Conservation (phyloP, 148 eudicot species). For the Mesembryanthemum crystallinum region DNA sequence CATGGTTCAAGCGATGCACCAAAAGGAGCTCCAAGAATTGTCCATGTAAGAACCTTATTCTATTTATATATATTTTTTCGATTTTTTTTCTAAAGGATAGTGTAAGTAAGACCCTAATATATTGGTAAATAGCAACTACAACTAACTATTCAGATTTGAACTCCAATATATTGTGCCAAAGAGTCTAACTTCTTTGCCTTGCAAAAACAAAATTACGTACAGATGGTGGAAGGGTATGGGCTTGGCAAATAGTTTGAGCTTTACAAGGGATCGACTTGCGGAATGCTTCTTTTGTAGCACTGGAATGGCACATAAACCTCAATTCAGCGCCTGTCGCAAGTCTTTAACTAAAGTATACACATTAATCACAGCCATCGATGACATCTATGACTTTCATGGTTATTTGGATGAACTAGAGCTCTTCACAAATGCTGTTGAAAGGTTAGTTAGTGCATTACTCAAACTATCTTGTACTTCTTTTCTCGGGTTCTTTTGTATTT, state of each 20-base stretch:
- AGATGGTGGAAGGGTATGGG: slow-evolving; percentile 25
- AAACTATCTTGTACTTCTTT: too few species aligned
- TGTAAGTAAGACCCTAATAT: too few species aligned
- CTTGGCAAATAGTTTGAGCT: slow-evolving; percentile 14
- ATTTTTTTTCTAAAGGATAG: too few species aligned
- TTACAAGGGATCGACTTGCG: slow-evolving; percentile 16
- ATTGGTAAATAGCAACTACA: too few species aligned
- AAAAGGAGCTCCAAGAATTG: slow-evolving; percentile 26
- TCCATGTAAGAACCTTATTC: slow-evolving; percentile 10
- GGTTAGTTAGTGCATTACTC: slow-evolving; percentile 26
- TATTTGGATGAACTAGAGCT: slow-evolving; percentile 31
- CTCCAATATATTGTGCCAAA: too few species aligned
- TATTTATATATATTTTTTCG: background rate
- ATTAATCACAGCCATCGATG: slow-evolving; percentile 27
- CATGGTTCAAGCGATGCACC: slow-evolving; percentile 12
- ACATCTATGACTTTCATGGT: slow-evolving; percentile 34
- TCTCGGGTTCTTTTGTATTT: background rate
- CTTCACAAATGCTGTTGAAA: slow-evolving; percentile 33
- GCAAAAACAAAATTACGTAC: too few species aligned
- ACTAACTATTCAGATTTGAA: too few species aligned
- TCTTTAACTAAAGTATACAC: slow-evolving; percentile 9
- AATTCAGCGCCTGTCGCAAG: slow-evolving; percentile 18
- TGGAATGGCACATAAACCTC: slow-evolving; percentile 18
- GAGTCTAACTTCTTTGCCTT: too few species aligned
- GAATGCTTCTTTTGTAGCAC: slow-evolving; percentile 15